These are phyloP conservation scores for Citrus glauca DNA, from an alignment of 345 rosid species.

Conservation along the genomic window DNA sequence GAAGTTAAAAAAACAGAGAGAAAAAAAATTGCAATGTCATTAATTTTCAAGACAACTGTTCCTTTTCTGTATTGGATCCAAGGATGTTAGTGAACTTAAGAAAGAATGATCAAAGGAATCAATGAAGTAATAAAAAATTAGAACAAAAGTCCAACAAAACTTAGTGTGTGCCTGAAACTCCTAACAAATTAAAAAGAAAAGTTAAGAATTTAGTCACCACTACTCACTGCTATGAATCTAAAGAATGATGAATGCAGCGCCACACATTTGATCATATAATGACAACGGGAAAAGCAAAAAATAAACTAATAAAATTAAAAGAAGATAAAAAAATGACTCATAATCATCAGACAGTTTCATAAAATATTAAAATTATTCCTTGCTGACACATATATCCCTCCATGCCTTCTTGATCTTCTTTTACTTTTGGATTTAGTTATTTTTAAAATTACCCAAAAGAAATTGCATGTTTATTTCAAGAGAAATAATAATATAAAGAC, in stretches of 20 bases:
- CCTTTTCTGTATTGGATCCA: background rate
- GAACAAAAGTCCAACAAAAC: constrained; percentile 27
- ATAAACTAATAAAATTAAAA: background rate
- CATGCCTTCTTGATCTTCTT: background rate
- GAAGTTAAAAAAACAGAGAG: background rate
- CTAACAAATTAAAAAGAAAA: background rate
- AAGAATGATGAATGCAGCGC: background rate
- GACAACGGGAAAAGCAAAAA: constrained; percentile 16
- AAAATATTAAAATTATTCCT: no score
- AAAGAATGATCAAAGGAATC: background rate
- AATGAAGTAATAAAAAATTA: constrained; percentile 10
- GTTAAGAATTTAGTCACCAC: constrained; percentile 17
- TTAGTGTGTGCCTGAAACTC: constrained; percentile 22
- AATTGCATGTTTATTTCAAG: background rate
- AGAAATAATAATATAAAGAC: background rate
- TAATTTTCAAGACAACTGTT: background rate
- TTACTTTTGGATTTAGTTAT: background rate
- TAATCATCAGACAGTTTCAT: background rate
- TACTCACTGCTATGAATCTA: constrained; percentile 9
- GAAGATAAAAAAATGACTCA: constrained; percentile 6
- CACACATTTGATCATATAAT: constrained; percentile 13
- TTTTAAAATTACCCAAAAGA: background rate
- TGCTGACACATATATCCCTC: background rate
- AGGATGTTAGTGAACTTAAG: background rate
- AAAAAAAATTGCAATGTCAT: background rate